Evolutionary conservation across 306 rosid species (phyloP).

Genomic region (Quillaja saponaria): DNA sequence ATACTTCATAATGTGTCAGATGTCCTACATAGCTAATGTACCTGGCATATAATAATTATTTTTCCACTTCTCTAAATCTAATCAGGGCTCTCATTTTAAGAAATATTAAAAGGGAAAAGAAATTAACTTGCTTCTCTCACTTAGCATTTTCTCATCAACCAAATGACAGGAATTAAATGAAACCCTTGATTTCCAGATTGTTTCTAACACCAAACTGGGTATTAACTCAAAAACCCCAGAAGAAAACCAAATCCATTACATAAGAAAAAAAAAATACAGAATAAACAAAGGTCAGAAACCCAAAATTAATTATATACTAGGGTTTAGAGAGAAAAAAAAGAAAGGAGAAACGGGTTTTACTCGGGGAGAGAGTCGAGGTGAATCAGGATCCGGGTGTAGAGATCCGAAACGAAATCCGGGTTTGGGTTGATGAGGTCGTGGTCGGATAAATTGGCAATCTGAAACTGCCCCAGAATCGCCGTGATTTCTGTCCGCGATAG

Average conservation of each 20-base stretch:
- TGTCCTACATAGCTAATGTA: neutral
- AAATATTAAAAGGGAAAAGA: neutral
- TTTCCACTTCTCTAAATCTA: neutral
- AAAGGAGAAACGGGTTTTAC: constrained; percentile 29
- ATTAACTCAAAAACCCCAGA: neutral
- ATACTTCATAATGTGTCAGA: neutral
- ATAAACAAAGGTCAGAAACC: neutral
- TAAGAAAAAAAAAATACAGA: neutral
- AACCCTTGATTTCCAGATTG: no score
- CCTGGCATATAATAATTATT: neutral
- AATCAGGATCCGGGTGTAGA: constrained; percentile 59
- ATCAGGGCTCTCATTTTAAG: neutral
- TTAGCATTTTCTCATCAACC: neutral
- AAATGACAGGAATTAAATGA: no score
- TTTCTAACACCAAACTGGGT: no score
- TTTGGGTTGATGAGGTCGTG: constrained; percentile 54
- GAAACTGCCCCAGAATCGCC: constrained; percentile 34
- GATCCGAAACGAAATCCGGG: constrained; percentile 49
- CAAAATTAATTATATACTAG: neutral
- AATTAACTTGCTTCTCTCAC: no score
- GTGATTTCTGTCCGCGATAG: constrained; percentile 53
- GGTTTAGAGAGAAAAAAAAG: neutral
- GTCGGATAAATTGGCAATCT: constrained; percentile 61
- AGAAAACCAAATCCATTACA: neutral
- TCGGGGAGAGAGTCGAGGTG: constrained; percentile 51